Conservation (phyloP, 176 grass and related monocot species). For the Aegilops bicornis region DNA sequence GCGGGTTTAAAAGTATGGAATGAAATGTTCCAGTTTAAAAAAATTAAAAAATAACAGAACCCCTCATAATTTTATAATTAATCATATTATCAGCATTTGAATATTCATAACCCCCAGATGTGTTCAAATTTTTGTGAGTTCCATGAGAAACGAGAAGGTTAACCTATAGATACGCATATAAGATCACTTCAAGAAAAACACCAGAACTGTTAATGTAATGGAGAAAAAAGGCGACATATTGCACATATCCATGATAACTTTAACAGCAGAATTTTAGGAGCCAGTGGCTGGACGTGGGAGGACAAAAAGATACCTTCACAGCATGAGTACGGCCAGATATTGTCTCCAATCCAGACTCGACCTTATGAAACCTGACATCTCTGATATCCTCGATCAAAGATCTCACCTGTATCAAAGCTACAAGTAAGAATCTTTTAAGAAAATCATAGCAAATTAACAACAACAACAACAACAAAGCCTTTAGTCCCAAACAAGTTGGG, state of each 20-base stretch:
- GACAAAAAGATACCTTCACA: constrained; percentile 63
- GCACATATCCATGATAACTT: neutral
- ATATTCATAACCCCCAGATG: neutral
- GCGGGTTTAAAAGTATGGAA: too few relatives aligned
- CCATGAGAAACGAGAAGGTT: neutral
- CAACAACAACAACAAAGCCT: too few relatives aligned
- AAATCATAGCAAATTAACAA: neutral
- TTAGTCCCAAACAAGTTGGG: too few relatives aligned
- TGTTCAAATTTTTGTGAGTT: neutral
- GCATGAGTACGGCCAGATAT: constrained; percentile 96
- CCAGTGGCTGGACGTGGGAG: neutral
- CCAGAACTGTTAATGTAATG: neutral
- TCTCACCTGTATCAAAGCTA: constrained; percentile 55
- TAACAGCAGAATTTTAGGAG: neutral
- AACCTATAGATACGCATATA: neutral
- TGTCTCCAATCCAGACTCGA: constrained; percentile 82
- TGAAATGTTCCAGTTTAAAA: too few relatives aligned
- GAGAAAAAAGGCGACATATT: neutral
- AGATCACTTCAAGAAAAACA: neutral
- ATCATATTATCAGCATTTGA: neutral
- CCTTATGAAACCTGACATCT: constrained; percentile 98
- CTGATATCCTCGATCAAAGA: constrained; percentile 96
- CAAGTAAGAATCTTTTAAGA: constrained; percentile 10
- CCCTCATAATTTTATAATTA: neutral
- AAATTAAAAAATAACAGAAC: neutral